Percentiles rank a stretch among this genome's conserved stretches.
Evolutionary conservation across 2,329 filamentous ascomycete species (phyloP).

Genomic region (Colletotrichum tanaceti): DNA sequence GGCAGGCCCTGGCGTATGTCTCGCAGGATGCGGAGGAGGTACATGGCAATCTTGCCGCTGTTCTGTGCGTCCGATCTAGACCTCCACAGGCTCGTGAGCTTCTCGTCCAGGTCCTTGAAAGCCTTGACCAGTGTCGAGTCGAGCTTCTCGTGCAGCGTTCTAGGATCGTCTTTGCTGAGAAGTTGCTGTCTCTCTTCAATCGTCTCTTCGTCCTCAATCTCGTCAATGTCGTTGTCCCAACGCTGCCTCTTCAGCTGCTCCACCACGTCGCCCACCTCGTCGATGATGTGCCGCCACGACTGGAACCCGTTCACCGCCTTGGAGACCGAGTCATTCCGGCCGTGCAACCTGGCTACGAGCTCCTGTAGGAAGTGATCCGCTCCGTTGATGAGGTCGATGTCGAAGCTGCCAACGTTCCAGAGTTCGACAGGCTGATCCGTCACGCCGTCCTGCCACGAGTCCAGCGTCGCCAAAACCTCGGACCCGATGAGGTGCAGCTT

Average conservation of each 20-base stretch:
- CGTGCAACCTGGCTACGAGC: slow-evolving; percentile 76
- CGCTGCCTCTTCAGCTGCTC: slow-evolving; percentile 73
- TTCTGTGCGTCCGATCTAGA: slow-evolving; percentile 58
- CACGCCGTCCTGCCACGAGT: slow-evolving; percentile 67
- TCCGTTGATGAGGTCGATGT: slow-evolving; percentile 73
- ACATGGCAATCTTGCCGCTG: slow-evolving; percentile 68
- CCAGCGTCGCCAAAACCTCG: slow-evolving; percentile 71
- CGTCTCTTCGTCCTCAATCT: slow-evolving; percentile 79
- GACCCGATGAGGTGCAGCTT: slow-evolving; percentile 74
- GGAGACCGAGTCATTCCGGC: slow-evolving; percentile 75
- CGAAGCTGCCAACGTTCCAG: slow-evolving; percentile 75
- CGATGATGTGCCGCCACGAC: slow-evolving; percentile 79
- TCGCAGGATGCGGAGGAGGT: slow-evolving; percentile 78
- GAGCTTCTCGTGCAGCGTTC: slow-evolving; percentile 69
- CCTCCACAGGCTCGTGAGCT: slow-evolving; percentile 64
- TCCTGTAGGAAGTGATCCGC: slow-evolving; percentile 76
- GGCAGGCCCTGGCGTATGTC: slow-evolving; percentile 78
- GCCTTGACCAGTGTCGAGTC: slow-evolving; percentile 66
- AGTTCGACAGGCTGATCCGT: slow-evolving; percentile 66
- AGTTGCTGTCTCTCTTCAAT: slow-evolving; percentile 74
- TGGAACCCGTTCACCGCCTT: slow-evolving; percentile 72
- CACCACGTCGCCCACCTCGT: slow-evolving; percentile 72
- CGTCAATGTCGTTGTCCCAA: slow-evolving; percentile 81
- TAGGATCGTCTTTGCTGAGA: slow-evolving; percentile 79
- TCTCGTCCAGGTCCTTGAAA: slow-evolving; percentile 68